Base-by-base conservation (phyloP, 1,284 basidiomycete species). In the Porodaedalea pini region DNA sequence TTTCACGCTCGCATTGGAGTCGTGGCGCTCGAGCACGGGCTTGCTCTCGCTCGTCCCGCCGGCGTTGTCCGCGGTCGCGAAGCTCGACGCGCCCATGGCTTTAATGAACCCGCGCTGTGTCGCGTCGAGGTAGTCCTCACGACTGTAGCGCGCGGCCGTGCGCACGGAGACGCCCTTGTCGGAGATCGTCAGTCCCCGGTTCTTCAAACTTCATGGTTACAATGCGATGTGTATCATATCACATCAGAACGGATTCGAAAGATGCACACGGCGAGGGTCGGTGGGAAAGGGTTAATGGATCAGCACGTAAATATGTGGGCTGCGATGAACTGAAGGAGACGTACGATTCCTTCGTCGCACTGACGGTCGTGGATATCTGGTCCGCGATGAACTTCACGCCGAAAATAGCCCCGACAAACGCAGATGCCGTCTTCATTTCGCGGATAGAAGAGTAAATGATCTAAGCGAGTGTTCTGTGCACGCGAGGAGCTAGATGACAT, bases 41-140 rank as follows among this genome's bases (percentile, higher is more conserved):
- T 13, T n/a, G n/a, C n/a, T n/a, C n/a, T n/a, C 10, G 5, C 2
- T 4, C 23, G 7, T 34, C 2, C 44, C 50, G 8, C 29, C 52
- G 44, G 13, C 31, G 23, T 51, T 53, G 13, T 53, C 50, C 23
- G 50, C 34, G 5, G 56, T 57, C 4, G 49, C n/a, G 23, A 61
- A 61, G 19, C 36, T 36, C 21, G 56, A 41, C n/a, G 55, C 59
- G 31, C 43, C 34, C 59, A 61, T 61, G 10, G 59, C 52, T 32
- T 57, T 57, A 4, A 61, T 57, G 51, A 61, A 54, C 11, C 59
- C 56, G 19, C 86, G 73, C 66, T 88, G 86, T 7, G 86, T 87
- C 4, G 85, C 83, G 64, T 88, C 85, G 8, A 88, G 72, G 60
- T 89, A 88, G 47, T 79, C 76, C 50, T 85, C 80, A 37, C 81